A percentile compares a stretch with the other conserved stretches of the same genome.
phyloP scores from a whole-genome alignment of 2,329 filamentous ascomycete genomes.

The Calonectria pauciramosa region DNA sequence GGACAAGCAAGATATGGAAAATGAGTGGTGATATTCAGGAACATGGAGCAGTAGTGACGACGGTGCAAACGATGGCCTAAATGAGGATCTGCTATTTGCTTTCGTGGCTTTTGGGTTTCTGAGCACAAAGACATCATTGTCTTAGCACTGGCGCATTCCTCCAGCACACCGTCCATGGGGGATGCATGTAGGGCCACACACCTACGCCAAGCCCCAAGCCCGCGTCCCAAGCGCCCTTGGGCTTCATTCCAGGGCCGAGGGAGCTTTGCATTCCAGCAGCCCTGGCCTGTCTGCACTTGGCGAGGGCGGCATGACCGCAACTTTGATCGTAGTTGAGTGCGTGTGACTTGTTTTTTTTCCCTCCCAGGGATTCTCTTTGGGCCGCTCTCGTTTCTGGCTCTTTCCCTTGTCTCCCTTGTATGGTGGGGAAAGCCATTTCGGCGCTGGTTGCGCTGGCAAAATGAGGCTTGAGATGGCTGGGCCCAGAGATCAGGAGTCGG shows the following conservation, averaged over 20 bases:
- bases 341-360: not conserved
- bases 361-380: not conserved
- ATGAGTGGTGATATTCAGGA: not conserved
- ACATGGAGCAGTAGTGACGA: not conserved
- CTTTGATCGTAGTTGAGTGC: not conserved
- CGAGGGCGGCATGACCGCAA: not conserved
- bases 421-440: not conserved
- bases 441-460: not conserved
- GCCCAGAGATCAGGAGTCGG: not conserved
- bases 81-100: slow-evolving; percentile 2
- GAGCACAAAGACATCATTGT: not conserved
- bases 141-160: not conserved
- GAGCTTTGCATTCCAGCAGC: not conserved
- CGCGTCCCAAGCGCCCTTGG: not conserved
- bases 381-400: not conserved
- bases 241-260: not conserved
- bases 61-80: not conserved
- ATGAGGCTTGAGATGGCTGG: slow-evolving; percentile 13
- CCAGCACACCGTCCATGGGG: not conserved
- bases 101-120: not conserved
- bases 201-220: not conserved
- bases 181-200: not conserved
- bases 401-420: not conserved
- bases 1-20: not conserved
- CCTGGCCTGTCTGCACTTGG: not conserved